These are phyloP conservation scores for Pythium folliculosum DNA, from an alignment of 352 stramenopile genomes.

Conservation along the genomic window DNA sequence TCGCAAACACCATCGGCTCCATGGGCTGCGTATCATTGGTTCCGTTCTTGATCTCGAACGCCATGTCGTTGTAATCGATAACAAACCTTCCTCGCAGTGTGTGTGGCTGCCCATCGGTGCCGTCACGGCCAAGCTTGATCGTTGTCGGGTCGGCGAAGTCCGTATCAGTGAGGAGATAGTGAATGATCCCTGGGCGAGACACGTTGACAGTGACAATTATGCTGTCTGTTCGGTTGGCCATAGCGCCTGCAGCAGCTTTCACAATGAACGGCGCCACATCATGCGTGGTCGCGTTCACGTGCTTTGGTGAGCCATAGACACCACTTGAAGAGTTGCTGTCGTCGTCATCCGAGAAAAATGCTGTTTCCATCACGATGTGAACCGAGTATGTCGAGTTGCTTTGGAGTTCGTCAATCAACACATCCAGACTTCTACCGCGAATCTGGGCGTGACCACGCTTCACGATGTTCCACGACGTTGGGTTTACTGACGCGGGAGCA, in stretches of 20 bases:
- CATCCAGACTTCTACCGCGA: not conserved
- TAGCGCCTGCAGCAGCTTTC: slow-evolving; percentile 49
- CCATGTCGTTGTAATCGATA: slow-evolving; percentile 42
- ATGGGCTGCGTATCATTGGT: slow-evolving; percentile 71
- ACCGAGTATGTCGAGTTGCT: slow-evolving; percentile 43
- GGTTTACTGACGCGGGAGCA: not conserved
- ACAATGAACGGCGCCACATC: slow-evolving; percentile 62
- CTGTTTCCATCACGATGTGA: slow-evolving; percentile 21
- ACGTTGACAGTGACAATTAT: slow-evolving; percentile 65
- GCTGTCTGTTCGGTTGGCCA: slow-evolving; percentile 46
- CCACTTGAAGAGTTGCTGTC: slow-evolving; percentile 30
- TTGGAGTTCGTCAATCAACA: slow-evolving; percentile 32
- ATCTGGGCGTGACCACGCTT: slow-evolving; percentile 12
- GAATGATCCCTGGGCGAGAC: slow-evolving; percentile 59
- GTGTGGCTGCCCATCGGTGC: slow-evolving; percentile 28
- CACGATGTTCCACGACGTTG: not conserved
- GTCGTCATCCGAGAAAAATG: not conserved
- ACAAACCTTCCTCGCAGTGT: slow-evolving; percentile 50
- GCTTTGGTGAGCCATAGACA: slow-evolving; percentile 43
- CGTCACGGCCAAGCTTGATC: slow-evolving; percentile 30
- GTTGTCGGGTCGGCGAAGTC: slow-evolving; percentile 74
- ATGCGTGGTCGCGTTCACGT: slow-evolving; percentile 48
- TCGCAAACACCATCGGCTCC: slow-evolving; percentile 57
- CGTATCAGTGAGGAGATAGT: slow-evolving; percentile 75
- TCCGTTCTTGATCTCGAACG: slow-evolving; percentile 69